Conservation (phyloP, 1,284 basidiomycete genomes). For the Somion occarium region DNA sequence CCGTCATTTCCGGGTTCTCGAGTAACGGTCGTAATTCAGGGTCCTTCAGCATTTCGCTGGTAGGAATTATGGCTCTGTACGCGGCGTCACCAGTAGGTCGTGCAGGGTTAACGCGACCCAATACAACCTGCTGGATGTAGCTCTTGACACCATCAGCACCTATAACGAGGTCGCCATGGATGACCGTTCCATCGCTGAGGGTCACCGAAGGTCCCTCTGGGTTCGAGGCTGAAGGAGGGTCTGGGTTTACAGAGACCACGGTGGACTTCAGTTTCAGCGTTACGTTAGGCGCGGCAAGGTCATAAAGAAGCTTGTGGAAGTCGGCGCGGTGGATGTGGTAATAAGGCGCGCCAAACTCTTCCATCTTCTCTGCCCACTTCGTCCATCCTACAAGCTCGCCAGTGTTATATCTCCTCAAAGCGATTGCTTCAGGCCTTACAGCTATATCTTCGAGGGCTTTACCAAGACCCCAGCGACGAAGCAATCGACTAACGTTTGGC, state of each 20-base stretch:
- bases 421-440: conserved; percentile 38
- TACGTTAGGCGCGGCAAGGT: conserved; percentile 40
- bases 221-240: conserved; percentile 26
- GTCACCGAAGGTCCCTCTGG: conserved; percentile 30
- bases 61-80: conserved; percentile 45
- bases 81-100: conserved; percentile 50
- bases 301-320: conserved; percentile 47
- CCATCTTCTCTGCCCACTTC: conserved; percentile 33
- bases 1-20: conserved; percentile 37
- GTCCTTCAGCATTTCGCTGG: conserved; percentile 40
- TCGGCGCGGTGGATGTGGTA: conserved; percentile 55
- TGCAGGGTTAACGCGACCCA: conserved; percentile 26
- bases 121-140: conserved; percentile 42
- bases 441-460: conserved; percentile 29
- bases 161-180: conserved; percentile 36
- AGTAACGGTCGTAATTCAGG: conserved; percentile 42
- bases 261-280: conserved; percentile 41
- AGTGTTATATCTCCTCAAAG: conserved; percentile 35
- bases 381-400: conserved; percentile 40
- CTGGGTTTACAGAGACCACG: conserved; percentile 38
- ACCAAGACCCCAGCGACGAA: conserved; percentile 40
- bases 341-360: conserved; percentile 40
- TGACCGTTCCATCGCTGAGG: conserved; percentile 32
- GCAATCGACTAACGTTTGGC: conserved; percentile 38
- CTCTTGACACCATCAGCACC: conserved; percentile 49